Percentiles rank a stretch among this genome's conserved stretches.
Evolutionary conservation across 192 early-diverging fungal species (phyloP).

Genomic region (Chytriomyces sp.): DNA sequence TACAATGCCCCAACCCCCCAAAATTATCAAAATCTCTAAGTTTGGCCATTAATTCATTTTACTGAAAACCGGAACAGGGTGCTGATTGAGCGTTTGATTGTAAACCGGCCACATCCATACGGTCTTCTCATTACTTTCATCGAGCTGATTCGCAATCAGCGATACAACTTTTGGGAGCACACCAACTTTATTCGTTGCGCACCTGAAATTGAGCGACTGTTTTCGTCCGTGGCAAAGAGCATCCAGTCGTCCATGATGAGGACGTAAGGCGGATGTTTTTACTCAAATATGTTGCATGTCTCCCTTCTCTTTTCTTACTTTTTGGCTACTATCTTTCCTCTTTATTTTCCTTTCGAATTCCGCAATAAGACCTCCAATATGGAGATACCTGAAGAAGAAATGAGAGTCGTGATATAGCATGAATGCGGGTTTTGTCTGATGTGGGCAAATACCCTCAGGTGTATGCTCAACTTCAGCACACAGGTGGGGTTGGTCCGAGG

Average conservation of each 20-base stretch:
- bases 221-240: constrained; percentile 67
- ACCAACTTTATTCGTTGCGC: constrained; percentile 64
- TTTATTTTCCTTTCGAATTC: neutral
- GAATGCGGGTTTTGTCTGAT: neutral
- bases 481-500: too few relatives aligned
- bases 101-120: constrained; percentile 97
- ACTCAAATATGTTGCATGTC: neutral
- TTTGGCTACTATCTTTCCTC: neutral
- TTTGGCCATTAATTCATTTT: neutral
- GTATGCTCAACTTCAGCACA: too few relatives aligned
- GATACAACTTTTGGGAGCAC: constrained; percentile 77
- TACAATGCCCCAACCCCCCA: neutral
- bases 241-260: constrained; percentile 38
- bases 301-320: neutral
- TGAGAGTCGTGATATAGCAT: neutral
- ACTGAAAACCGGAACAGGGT: constrained; percentile 57
- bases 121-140: constrained; percentile 97
- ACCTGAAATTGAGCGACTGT: constrained; percentile 81
- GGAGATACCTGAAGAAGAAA: neutral
- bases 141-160: constrained; percentile 91
- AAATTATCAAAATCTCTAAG: neutral
- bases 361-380: neutral
- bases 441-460: too few relatives aligned
- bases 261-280: neutral
- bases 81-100: constrained; percentile 91